These are phyloP conservation scores for Volvox africanus DNA, from an alignment of 139 green algal species.

Conservation along the genomic window DNA sequence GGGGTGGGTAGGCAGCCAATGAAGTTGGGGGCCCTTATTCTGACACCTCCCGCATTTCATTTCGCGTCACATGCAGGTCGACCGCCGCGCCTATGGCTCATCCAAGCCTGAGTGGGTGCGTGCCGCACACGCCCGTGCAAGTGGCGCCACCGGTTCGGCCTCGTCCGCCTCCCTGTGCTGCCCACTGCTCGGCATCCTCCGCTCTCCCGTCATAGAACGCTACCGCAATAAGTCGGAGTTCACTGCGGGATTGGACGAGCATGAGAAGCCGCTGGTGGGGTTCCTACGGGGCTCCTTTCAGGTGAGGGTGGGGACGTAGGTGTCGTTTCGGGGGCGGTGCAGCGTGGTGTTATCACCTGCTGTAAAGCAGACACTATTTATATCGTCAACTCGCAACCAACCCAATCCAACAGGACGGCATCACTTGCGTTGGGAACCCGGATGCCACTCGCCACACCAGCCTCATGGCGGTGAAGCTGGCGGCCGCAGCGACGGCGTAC, in stretches of 20 bases:
- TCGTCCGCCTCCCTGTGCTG: not conserved
- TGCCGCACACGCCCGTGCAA: not conserved
- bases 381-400: not conserved
- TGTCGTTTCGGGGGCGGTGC: not conserved
- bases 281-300: slow-evolving; percentile 59
- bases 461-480: slow-evolving; percentile 39
- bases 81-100: not conserved
- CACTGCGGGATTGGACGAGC: slow-evolving; percentile 53
- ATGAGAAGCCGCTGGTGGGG: slow-evolving; percentile 46
- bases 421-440: slow-evolving; percentile 43
- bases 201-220: slow-evolving; percentile 53
- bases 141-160: not conserved
- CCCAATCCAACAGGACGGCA: slow-evolving; percentile 49
- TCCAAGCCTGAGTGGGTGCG: slow-evolving; percentile 19
- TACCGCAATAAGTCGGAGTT: slow-evolving; percentile 72
- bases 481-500: slow-evolving; percentile 45
- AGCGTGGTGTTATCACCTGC: not conserved
- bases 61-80: not conserved
- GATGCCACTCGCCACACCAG: slow-evolving; percentile 56
- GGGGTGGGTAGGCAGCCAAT: no score
- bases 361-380: not conserved
- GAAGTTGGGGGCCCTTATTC: no score
- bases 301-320: slow-evolving; percentile 15
- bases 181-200: slow-evolving; percentile 60
- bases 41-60: not conserved